Base-by-base conservation (phyloP, 2,329 filamentous ascomycete species). In the Setomelanomma holmii region DNA sequence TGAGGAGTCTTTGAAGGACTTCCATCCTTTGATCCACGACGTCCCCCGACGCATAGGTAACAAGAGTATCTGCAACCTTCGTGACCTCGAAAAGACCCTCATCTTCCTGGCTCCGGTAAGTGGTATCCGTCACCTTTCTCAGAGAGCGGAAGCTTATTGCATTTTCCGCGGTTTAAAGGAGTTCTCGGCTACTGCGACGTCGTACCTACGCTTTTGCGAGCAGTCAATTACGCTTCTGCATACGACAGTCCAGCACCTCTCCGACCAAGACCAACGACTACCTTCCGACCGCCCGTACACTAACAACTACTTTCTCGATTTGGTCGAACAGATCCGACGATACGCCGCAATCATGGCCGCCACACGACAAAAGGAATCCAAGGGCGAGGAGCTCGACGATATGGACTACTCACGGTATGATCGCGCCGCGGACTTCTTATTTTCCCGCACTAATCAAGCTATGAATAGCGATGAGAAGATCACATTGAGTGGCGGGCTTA, bases 291-390 rank as follows among this genome's bases (percentile, higher is more conserved):
- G 89, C 68, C 91, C 92, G 63, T 98, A 97, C 82, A 95, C 89
- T 83, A 91, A 90, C 84, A 91, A 91, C 73, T 98, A 98, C 79
- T 97, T 97, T 75, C 89, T 97, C 79, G 93, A 98, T 80, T 87
- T 98, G 56, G 88, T 96, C 75, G 91, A 96, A 75, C 93, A 97
- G 84, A 92, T 97, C 67, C 86, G 88, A 73, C 86, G 91, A 73
- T 96, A 96, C 85, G 93, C 91, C 55, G 85, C 87, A 68, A 90
- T 95, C 74, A 86, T 97, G 67, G 87, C 88, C 59, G 87, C 87
- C 63, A 85, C 87, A 61, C 88, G 91, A 69, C 84, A 89, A 68
- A 86, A 86, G 68, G 81, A 84, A 69, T 81, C 80, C 56, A 81
- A 84, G 58, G 80, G 82, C 54, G 79, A 84, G 66, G 75, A 75